A percentile compares a stretch with the other conserved stretches of the same genome.
Conservation (phyloP, 2,329 filamentous ascomycete genomes). For the Aspergillaceae sp. region DNA sequence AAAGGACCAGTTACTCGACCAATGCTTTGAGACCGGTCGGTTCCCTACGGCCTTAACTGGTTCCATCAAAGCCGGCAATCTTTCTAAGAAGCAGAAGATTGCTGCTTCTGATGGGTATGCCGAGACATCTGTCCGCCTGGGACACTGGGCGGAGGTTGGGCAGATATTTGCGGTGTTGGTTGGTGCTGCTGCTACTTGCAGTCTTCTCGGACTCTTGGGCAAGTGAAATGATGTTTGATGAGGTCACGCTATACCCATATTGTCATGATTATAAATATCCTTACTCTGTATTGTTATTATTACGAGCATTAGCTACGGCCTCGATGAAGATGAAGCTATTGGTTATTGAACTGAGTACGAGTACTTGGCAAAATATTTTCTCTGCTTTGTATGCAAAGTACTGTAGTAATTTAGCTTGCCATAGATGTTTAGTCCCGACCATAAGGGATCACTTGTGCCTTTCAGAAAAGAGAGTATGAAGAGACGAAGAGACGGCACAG, state of each 20-base stretch:
- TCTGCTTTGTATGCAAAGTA: too few species aligned
- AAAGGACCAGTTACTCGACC: constrained; percentile 81
- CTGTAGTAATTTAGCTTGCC: too few species aligned
- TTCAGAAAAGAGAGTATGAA: too few species aligned
- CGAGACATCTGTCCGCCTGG: constrained; percentile 35
- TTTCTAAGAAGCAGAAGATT: constrained; percentile 18
- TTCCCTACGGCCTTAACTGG: constrained; percentile 63
- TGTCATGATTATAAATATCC: neutral
- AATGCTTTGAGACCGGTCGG: constrained; percentile 66
- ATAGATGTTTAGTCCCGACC: too few species aligned
- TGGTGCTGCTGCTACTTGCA: constrained; percentile 21
- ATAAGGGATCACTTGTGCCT: too few species aligned
- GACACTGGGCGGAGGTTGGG: constrained; percentile 36
- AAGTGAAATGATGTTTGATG: constrained; percentile 2
- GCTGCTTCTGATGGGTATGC: constrained; percentile 33
- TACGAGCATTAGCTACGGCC: constrained; percentile 8
- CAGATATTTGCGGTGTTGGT: constrained; percentile 37
- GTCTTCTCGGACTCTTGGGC: constrained; percentile 15
- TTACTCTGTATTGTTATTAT: constrained; percentile 1
- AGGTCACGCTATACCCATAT: constrained; percentile 1
- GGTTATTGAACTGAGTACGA: neutral
- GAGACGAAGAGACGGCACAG: too few species aligned
- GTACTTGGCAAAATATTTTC: too few species aligned
- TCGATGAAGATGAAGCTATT: neutral
- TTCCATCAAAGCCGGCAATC: constrained; percentile 41